Evolutionary conservation across 495 filamentous ascomycete species (phyloP).

Genomic region (Staphylotrichum longicolle): DNA sequence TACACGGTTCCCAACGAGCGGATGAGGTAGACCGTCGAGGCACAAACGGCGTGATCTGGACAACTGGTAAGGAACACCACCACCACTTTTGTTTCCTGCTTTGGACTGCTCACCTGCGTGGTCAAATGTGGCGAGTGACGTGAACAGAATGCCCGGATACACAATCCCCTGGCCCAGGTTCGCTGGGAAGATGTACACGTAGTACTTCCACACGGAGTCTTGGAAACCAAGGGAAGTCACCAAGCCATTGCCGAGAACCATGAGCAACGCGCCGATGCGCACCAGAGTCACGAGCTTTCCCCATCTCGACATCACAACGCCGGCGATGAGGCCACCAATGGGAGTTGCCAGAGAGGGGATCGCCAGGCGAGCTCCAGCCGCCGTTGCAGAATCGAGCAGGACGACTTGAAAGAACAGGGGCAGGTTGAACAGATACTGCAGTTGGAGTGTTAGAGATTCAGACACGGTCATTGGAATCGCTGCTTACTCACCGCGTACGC

Average conservation of each 20-base stretch:
- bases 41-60: conserved; percentile 61
- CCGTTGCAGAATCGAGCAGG: conserved; percentile 58
- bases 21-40: conserved; percentile 62
- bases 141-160: conserved; percentile 62
- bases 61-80: background rate
- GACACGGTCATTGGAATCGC: too few relatives aligned
- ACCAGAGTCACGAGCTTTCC: conserved; percentile 57
- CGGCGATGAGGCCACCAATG: conserved; percentile 58
- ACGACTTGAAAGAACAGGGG: conserved; percentile 65
- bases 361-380: conserved; percentile 56
- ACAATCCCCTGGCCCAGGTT: conserved; percentile 64
- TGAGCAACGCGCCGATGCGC: conserved; percentile 53
- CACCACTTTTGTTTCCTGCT: background rate
- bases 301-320: conserved; percentile 64
- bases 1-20: conserved; percentile 63
- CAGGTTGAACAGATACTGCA: conserved; percentile 63
- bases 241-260: conserved; percentile 59
- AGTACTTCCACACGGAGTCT: conserved; percentile 62
- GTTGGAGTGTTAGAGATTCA: too few relatives aligned
- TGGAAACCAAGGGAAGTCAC: conserved; percentile 55
- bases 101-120: conserved; percentile 50
- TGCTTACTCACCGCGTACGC: conserved; percentile 57
- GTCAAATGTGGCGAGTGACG: conserved; percentile 60
- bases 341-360: conserved; percentile 63
- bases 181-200: conserved; percentile 60